Conservation (phyloP, 257 asterid species). For the Ehretia macrophylla region DNA sequence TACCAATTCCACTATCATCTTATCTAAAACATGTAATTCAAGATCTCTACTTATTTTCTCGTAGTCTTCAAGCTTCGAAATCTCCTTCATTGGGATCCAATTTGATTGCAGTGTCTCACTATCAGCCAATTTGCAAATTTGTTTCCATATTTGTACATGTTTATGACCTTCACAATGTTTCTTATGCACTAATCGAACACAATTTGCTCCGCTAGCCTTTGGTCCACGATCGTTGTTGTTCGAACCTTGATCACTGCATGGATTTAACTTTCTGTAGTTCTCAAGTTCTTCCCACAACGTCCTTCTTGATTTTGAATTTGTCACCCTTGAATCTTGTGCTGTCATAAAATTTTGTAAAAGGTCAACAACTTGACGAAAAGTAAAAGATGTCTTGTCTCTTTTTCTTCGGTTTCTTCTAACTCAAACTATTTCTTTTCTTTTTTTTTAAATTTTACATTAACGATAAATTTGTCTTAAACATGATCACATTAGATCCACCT, state of each 20-base stretch:
- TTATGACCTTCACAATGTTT: not conserved
- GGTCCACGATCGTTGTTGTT: constrained; percentile 6
- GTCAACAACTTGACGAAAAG: constrained; percentile 3
- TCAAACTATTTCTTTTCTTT: no score
- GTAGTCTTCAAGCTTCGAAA: constrained; percentile 17
- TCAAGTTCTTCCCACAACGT: constrained; percentile 55
- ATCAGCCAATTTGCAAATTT: constrained; percentile 38
- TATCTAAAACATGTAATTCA: constrained; percentile 39
- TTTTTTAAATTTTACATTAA: no score
- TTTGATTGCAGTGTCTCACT: constrained; percentile 28
- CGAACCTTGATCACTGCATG: not conserved
- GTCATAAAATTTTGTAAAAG: constrained; percentile 6
- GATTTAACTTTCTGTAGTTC: constrained; percentile 26
- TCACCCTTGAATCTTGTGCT: constrained; percentile 42
- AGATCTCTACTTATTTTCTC: constrained; percentile 42
- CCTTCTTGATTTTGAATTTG: constrained; percentile 48
- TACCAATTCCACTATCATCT: constrained; percentile 40
- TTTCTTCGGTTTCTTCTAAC: no score
- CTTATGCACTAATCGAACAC: constrained; percentile 5
- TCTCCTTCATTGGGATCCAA: constrained; percentile 35
- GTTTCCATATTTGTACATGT: constrained; percentile 27
- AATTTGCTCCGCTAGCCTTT: constrained; percentile 3
- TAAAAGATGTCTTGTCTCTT: no score
- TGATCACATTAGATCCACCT: no score
- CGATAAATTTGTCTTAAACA: no score